Percentiles rank a stretch among this genome's conserved stretches.
phyloP scores from a whole-genome alignment of 202 grass and related monocot species.

The Carex arenaria region DNA sequence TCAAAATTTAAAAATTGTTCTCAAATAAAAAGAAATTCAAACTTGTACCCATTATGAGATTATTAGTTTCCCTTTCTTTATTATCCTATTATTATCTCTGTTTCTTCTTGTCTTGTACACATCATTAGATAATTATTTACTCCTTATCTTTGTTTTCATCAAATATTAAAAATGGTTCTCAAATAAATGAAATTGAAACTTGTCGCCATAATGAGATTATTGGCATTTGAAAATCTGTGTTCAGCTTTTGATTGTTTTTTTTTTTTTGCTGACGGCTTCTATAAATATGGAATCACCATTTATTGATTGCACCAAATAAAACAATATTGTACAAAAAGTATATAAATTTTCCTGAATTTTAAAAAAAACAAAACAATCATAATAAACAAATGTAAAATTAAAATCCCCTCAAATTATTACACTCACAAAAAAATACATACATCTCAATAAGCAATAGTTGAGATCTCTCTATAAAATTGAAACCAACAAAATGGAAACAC shows the following conservation, averaged over 20 bases:
- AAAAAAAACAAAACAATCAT: conserved; percentile 3
- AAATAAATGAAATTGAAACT: background rate
- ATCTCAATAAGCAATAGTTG: conserved; percentile 1
- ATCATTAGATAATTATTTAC: background rate
- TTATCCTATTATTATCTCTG: background rate
- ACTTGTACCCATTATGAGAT: background rate
- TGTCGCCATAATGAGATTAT: background rate
- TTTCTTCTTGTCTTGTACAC: background rate
- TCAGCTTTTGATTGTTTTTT: background rate
- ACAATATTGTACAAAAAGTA: background rate
- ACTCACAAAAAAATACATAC: conserved; percentile 21
- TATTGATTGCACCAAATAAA: background rate
- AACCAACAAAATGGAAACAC: conserved; percentile 42
- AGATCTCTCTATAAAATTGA: conserved; percentile 20
- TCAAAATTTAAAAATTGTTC: background rate
- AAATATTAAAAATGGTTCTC: background rate
- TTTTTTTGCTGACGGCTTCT: background rate
- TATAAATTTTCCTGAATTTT: conserved; percentile 2
- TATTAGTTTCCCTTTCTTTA: background rate
- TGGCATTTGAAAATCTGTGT: background rate
- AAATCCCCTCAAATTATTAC: conserved; percentile 13
- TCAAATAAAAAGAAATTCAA: background rate
- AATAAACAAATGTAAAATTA: conserved; percentile 8
- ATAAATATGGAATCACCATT: background rate
- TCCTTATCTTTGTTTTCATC: background rate